Evolutionary conservation across 345 rosid genomes (phyloP), one percentile per base, ranked within the genome.

Genomic region (Pugionium cornutum): DNA sequence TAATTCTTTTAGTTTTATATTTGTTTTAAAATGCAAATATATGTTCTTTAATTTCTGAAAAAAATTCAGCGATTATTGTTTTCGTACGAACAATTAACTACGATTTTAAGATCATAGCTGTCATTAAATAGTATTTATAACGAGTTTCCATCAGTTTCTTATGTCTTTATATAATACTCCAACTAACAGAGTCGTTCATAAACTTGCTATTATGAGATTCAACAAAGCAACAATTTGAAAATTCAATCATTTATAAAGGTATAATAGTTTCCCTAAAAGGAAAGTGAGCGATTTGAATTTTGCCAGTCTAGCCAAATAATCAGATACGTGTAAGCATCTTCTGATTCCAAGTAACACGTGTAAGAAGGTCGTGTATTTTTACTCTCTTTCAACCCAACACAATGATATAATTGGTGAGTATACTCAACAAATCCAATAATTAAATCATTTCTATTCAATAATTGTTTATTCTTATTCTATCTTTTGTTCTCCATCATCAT

Each of bases 321-420:
- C 27, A 2, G 6, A 64, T 5, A 70, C 75, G 64, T 71, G 75
- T 71, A 42, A 36, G 29, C 33, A 64, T 71, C 58, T 48, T 7
- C 32, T 41, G 32, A 27, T 26, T 40, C 25, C 10, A 5, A 36
- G 48, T 61, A 53, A 30, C 62, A 70, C 68, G 74, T 62, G 43
- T 45, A 42, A 10, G 27, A 53, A 36, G 62, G 46, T 52, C 54
- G 67, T 69, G 55, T 28, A 11, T 18, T 18, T 18, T 18, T 18
- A 18, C 18, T 18, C 18, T 18, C 18, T 18, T 18, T 18, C 18
- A 18, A 18, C 18, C 18, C 18, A 18, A 18, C 18, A 18, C 18
- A 53, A 45, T 53, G 40, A 18, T 18, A 62, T 53, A 3, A 53
- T 29, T 60, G 37, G 59, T 44, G 18, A 9, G 8, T 31, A 39